These are phyloP conservation scores for Cicer cuneatum DNA, from an alignment of 306 rosid species.

Conservation along the genomic window DNA sequence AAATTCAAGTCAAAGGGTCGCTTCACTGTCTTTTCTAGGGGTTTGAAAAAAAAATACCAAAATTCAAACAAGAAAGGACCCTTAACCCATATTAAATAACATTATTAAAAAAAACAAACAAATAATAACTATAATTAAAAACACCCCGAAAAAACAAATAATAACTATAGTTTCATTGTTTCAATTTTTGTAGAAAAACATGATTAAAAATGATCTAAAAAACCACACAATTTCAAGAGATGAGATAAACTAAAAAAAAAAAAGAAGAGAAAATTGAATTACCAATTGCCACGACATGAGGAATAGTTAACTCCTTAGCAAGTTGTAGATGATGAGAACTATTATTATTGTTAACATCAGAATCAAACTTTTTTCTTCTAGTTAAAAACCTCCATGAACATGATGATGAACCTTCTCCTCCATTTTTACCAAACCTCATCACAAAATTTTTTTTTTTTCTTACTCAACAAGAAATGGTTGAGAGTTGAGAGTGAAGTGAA, in stretches of 20 bases:
- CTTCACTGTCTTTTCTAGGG: neutral
- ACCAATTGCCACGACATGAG: slow-evolving; percentile 84
- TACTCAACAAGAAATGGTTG: too few species aligned
- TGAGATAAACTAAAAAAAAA: too few species aligned
- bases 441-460: slow-evolving; percentile 5
- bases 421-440: slow-evolving; percentile 64
- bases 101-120: neutral
- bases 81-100: neutral
- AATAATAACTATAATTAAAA: neutral
- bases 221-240: neutral
- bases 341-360: slow-evolving; percentile 40
- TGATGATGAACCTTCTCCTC: slow-evolving; percentile 42
- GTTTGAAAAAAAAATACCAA: neutral
- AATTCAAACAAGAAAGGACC: slow-evolving; percentile 28
- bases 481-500: too few species aligned
- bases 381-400: slow-evolving; percentile 63
- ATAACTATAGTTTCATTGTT: too few species aligned
- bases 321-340: slow-evolving; percentile 47
- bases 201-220: neutral
- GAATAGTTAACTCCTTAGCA: slow-evolving; percentile 81
- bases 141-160: too few species aligned
- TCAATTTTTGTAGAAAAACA: too few species aligned
- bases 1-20: slow-evolving; percentile 3
- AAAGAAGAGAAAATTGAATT: neutral
- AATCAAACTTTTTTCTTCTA: slow-evolving; percentile 80